phyloP scores from a whole-genome alignment of 352 stramenopile species.

The Phytophthora crassamura region DNA sequence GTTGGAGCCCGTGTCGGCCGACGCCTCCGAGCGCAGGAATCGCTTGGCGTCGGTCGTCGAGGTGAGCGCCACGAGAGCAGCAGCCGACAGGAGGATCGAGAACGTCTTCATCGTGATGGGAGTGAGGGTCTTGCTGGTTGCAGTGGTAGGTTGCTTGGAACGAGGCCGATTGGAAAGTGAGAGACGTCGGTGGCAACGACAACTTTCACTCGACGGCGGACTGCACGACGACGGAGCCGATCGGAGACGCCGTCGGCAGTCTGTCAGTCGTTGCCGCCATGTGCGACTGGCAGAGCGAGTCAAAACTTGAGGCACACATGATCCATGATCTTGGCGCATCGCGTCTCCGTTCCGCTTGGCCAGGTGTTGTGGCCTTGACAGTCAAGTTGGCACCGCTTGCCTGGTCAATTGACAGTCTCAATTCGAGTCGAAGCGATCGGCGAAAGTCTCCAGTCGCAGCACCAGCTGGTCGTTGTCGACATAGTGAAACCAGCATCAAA shows the following conservation, averaged over 20 bases:
- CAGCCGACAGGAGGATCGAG: slow-evolving; percentile 14
- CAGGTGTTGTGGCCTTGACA: slow-evolving; percentile 24
- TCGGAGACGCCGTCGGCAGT: too few relatives aligned
- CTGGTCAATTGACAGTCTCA: slow-evolving; percentile 12
- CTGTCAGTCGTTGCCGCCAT: background rate
- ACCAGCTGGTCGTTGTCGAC: slow-evolving; percentile 3
- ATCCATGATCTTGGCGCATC: too few relatives aligned
- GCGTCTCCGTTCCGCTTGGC: slow-evolving; percentile 5
- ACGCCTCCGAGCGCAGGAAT: slow-evolving; percentile 28
- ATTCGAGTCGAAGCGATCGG: slow-evolving; percentile 10
- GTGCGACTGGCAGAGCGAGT: slow-evolving; percentile 20
- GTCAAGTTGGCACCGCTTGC: slow-evolving; percentile 4
- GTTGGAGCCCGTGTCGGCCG: slow-evolving; percentile 15
- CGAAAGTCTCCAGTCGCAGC: slow-evolving; percentile 6
- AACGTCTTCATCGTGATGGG: slow-evolving; percentile 21
- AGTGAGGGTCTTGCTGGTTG: background rate
- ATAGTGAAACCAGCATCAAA: too few relatives aligned
- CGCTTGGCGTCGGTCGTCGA: too few relatives aligned
- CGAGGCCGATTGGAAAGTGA: too few relatives aligned
- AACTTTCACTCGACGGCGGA: too few relatives aligned
- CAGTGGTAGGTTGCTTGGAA: too few relatives aligned
- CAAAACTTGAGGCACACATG: slow-evolving; percentile 3
- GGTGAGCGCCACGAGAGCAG: slow-evolving; percentile 6
- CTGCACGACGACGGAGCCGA: too few relatives aligned
- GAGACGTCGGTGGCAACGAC: too few relatives aligned